Percentiles rank a stretch among this genome's conserved stretches.
These are phyloP conservation scores for Boeremia lycopersici DNA, from an alignment of 2,329 filamentous ascomycete species.

Conservation along the genomic window DNA sequence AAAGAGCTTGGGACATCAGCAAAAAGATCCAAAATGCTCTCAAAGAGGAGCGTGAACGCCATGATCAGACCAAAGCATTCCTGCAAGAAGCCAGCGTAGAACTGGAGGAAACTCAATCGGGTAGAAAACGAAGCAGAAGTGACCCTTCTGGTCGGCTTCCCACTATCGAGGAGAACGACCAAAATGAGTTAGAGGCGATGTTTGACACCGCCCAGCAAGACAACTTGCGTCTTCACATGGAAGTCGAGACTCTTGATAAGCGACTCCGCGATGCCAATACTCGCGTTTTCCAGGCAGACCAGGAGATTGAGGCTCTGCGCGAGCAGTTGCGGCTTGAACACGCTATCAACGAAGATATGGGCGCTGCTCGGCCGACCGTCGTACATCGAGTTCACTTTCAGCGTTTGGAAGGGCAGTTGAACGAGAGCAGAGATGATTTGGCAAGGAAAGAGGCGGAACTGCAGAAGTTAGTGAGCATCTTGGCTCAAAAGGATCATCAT, in stretches of 20 bases:
- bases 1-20: conserved; percentile 40
- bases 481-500: conserved; percentile 26
- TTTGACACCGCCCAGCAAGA: conserved; percentile 45
- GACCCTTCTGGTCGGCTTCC: conserved; percentile 28
- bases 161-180: conserved; percentile 43
- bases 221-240: conserved; percentile 38
- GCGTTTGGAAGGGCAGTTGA: conserved; percentile 40
- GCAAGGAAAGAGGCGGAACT: conserved; percentile 32
- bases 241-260: conserved; percentile 39
- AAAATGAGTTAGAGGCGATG: conserved; percentile 43
- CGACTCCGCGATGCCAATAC: conserved; percentile 38
- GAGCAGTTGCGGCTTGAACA: conserved; percentile 36
- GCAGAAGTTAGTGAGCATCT: conserved; percentile 18
- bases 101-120: conserved; percentile 20
- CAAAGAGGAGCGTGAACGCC: conserved; percentile 35
- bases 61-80: conserved; percentile 34
- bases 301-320: conserved; percentile 31
- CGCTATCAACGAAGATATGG: conserved; percentile 36
- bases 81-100: conserved; percentile 29
- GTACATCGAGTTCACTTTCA: conserved; percentile 44
- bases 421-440: conserved; percentile 31
- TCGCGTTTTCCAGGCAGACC: conserved; percentile 31
- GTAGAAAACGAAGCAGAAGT: conserved; percentile 16
- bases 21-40: conserved; percentile 37
- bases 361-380: conserved; percentile 38